Conservation (phyloP, 1,284 basidiomycete genomes). For the Pyrrhoderma lamaoense region DNA sequence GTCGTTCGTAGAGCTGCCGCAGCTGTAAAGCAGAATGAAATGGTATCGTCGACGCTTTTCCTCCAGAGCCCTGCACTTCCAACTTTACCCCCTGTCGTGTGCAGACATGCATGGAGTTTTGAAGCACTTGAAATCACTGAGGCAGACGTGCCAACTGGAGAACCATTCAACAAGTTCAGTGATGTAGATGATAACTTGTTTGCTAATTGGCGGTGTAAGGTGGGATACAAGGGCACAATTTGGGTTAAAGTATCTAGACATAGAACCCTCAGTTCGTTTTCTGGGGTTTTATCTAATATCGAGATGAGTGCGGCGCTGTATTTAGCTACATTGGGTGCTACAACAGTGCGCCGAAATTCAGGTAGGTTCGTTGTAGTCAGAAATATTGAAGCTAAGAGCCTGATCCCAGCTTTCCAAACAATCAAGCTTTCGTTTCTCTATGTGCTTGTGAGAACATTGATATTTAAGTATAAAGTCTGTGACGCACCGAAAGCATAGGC, state of each 20-base stretch:
- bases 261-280: slow-evolving; percentile 49
- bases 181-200: slow-evolving; percentile 43
- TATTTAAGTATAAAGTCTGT: slow-evolving; percentile 18
- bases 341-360: slow-evolving; percentile 73
- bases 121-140: slow-evolving; percentile 44
- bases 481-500: slow-evolving; percentile 54
- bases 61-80: slow-evolving; percentile 65
- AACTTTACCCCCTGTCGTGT: slow-evolving; percentile 69
- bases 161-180: slow-evolving; percentile 50
- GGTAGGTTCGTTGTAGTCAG: slow-evolving; percentile 46
- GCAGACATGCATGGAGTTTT: slow-evolving; percentile 51
- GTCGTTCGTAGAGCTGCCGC: slow-evolving; percentile 52
- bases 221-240: slow-evolving; percentile 58
- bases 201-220: slow-evolving; percentile 49
- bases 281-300: slow-evolving; percentile 44
- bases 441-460: slow-evolving; percentile 18
- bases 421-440: slow-evolving; percentile 64
- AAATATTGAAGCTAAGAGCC: slow-evolving; percentile 56
- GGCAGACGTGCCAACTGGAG: slow-evolving; percentile 33
- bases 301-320: slow-evolving; percentile 50
- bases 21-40: slow-evolving; percentile 55
- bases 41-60: slow-evolving; percentile 60
- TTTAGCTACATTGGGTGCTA: slow-evolving; percentile 62
- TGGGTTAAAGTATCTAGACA: slow-evolving; percentile 45
- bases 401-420: slow-evolving; percentile 49